Evolutionary conservation across 129 eudicot genomes (phyloP).

Genomic region (Glebionis coronaria): DNA sequence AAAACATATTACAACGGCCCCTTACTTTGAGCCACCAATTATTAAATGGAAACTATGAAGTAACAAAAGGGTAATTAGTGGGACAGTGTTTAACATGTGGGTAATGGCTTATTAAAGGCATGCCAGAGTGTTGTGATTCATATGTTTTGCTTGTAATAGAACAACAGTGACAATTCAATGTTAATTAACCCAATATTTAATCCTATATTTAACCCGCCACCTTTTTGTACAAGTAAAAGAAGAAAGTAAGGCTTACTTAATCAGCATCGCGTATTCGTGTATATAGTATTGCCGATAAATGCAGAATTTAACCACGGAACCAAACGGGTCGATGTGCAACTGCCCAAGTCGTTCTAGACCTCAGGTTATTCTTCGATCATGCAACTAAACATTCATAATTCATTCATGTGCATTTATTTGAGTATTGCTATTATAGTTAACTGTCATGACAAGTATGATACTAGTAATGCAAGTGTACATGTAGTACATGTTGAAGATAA

Average conservation of each 20-base stretch:
- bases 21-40: conserved; percentile 18
- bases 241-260: no score
- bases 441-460: conserved; percentile 5
- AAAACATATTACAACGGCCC: conserved; percentile 16
- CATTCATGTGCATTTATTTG: conserved; percentile 18
- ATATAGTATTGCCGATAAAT: not conserved
- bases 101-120: not conserved
- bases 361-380: conserved; percentile 3
- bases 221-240: not conserved
- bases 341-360: conserved; percentile 10
- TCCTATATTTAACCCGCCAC: conserved; percentile 15
- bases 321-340: conserved; percentile 12
- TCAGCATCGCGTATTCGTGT: no score
- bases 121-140: conserved; percentile 25
- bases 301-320: not conserved
- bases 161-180: not conserved
- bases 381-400: conserved; percentile 19
- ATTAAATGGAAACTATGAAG: not conserved
- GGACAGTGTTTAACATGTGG: conserved; percentile 27
- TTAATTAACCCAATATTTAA: not conserved
- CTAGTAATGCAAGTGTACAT: conserved; percentile 11
- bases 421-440: conserved; percentile 24
- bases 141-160: conserved; percentile 12
- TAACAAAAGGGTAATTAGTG: conserved; percentile 27
- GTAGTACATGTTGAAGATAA: conserved; percentile 18